These are phyloP conservation scores for Jatropha curcas DNA, from an alignment of 345 rosid species.

Conservation along the genomic window DNA sequence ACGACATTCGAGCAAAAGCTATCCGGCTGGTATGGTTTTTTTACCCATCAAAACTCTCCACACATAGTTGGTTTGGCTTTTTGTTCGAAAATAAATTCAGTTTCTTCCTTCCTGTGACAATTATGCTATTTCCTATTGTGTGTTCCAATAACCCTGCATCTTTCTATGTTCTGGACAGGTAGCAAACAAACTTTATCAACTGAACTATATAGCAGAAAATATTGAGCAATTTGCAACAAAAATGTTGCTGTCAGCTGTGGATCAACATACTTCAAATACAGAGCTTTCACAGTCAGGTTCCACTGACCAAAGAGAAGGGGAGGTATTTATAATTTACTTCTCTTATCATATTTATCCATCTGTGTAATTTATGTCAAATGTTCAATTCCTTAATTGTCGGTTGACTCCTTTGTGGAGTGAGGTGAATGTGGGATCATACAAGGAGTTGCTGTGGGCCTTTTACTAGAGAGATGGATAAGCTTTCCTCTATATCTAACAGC, in stretches of 20 bases:
- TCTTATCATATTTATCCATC: neutral
- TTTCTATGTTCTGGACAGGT: constrained; percentile 55
- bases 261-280: constrained; percentile 42
- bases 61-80: neutral
- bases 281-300: constrained; percentile 45
- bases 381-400: neutral
- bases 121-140: neutral
- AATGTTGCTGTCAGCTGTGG: constrained; percentile 69
- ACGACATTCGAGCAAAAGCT: constrained; percentile 87
- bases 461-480: neutral
- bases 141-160: constrained; percentile 3
- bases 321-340: constrained; percentile 44
- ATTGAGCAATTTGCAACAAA: constrained; percentile 87
- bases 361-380: neutral
- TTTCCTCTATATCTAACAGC: neutral
- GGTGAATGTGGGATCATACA: neutral
- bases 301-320: constrained; percentile 54
- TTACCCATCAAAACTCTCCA: neutral
- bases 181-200: constrained; percentile 90
- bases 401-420: neutral
- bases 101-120: neutral
- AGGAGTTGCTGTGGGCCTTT: neutral
- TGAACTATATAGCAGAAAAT: constrained; percentile 61
- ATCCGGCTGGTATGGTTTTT: constrained; percentile 72
- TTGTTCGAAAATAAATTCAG: neutral